phyloP scores from a whole-genome alignment of 257 asterid genomes.

The Primulina eburnea region DNA sequence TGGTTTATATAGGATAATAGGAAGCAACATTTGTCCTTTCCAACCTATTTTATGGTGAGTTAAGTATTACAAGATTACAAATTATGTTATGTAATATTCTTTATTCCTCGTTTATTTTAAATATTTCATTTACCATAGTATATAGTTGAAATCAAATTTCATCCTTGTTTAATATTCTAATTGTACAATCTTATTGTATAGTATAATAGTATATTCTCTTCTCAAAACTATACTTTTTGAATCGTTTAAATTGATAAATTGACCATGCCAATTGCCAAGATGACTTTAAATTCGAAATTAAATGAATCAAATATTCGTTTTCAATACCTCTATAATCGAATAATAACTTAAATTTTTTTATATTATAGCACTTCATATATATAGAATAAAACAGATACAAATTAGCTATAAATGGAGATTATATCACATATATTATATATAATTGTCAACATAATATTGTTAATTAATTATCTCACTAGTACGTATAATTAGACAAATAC shows the following conservation, averaged over 20 bases:
- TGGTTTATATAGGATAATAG: conserved; percentile 26
- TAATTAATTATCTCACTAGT: not conserved
- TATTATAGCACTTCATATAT: not conserved
- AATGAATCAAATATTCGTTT: not conserved
- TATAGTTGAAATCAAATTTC: not conserved
- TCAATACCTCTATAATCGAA: not conserved
- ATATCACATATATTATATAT: no score
- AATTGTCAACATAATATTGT: no score
- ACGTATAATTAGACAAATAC: no score
- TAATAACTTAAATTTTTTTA: no score
- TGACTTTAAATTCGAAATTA: not conserved
- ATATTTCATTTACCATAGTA: no score
- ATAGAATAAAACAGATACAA: no score
- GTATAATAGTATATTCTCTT: no score
- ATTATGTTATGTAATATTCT: not conserved
- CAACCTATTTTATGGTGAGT: not conserved
- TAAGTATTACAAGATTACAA: not conserved
- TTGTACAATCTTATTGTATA: not conserved
- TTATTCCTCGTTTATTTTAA: no score
- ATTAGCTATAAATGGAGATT: no score
- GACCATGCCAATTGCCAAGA: not conserved
- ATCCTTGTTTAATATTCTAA: not conserved
- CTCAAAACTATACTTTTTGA: no score
- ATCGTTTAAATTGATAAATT: not conserved
- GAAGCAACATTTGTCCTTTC: conserved; percentile 2